phyloP scores from a whole-genome alignment of 2,329 filamentous ascomycete genomes.

The Cadophora gregata region DNA sequence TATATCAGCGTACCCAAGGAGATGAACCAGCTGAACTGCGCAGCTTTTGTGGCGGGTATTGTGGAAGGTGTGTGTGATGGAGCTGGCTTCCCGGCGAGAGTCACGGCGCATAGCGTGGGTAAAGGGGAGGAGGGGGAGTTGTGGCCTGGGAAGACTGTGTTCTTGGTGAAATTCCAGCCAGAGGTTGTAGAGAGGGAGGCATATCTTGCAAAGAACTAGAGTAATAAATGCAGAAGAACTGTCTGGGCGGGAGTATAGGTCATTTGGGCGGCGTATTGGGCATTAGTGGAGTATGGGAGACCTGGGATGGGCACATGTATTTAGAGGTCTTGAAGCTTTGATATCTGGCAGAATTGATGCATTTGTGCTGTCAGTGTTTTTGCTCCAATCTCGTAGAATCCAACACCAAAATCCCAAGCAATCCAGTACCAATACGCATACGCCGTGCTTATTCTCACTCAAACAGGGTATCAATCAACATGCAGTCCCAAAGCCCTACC shows the following conservation, averaged over 20 bases:
- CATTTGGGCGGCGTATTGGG: constrained; percentile 33
- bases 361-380: background rate
- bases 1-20: constrained; percentile 93
- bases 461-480: constrained; percentile 17
- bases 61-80: constrained; percentile 96
- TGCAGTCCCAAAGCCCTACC: constrained; percentile 5
- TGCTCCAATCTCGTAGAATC: background rate
- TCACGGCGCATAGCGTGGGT: constrained; percentile 84
- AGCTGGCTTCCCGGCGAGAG: constrained; percentile 84
- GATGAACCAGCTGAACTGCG: constrained; percentile 96
- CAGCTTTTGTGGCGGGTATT: constrained; percentile 92
- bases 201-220: constrained; percentile 60
- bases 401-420: background rate
- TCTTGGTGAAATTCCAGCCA: constrained; percentile 89
- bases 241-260: constrained; percentile 6
- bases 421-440: background rate
- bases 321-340: constrained; percentile 20
- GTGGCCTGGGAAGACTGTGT: constrained; percentile 97
- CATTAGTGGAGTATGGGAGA: constrained; percentile 37
- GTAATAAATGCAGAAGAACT: background rate
- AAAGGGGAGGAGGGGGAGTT: constrained; percentile 69
- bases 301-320: constrained; percentile 20
- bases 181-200: constrained; percentile 92
- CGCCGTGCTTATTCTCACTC: background rate
- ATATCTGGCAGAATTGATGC: constrained; percentile 5